Base-by-base conservation (phyloP, 495 filamentous ascomycete species). In the Apodospora peruviana region DNA sequence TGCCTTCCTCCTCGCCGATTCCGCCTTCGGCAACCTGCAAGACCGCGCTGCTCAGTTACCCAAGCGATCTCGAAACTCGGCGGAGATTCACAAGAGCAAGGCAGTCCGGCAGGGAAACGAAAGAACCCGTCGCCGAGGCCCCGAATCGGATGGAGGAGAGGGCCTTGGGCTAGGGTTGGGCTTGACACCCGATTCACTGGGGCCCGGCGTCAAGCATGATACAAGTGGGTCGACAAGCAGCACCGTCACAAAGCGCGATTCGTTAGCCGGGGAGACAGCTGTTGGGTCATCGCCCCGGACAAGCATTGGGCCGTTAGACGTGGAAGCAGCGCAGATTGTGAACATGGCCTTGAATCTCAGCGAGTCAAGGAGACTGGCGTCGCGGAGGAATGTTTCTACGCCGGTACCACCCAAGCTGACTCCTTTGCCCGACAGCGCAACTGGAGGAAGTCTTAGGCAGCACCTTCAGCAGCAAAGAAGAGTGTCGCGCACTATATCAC, bases 281-380 rank as follows among this genome's bases (percentile, higher is more conserved):
- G 50, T 58, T 19, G 55, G 52, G 7, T 59, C 58, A 14, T 47
- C 51, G 5, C 43, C 59, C 5, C 32, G 45, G 16, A 27, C 50
- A 19, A 58, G 51, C 50, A 55, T 53, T 36, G 41, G 50, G 4
- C 50, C 58, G 3, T 57, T 86, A 11, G 86, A 90, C 65, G 69
- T 79, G 16, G 89, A 96, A 55, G 83, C 88, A 18, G 75, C 86
- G 17, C 86, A 95, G 64, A 91, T 96, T 49, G 88, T 96, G 32
- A 90, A 86, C 57, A 83, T 96, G 65, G 91, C 91, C 2, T 68
- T 96, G 60, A 91, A 85, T 58, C 67, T 96, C 42, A 95, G 86
- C 69, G 88, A 95, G 60, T 90, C 87, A 25, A 76, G 90, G 44
- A 77, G 81, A 47, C 75, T 84, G 32, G 79, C 79, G 17, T 70